phyloP scores from a whole-genome alignment of 768 basidiomycete species.

The Austroboletus festivus region DNA sequence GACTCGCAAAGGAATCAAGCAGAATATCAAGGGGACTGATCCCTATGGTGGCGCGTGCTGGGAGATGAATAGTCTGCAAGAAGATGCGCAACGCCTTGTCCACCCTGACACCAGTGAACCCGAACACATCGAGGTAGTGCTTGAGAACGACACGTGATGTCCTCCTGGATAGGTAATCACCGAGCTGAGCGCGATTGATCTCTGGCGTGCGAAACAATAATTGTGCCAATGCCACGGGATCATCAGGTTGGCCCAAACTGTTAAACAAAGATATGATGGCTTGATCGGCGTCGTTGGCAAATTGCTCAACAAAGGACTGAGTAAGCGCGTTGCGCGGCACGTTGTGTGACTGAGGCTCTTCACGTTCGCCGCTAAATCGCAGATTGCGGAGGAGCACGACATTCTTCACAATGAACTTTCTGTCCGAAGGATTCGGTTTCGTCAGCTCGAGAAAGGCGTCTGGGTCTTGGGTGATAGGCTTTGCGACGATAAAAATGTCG shows the following conservation, averaged over 20 bases:
- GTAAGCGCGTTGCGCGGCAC: constrained; percentile 60
- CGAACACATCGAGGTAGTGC: constrained; percentile 84
- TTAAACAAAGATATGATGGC: constrained; percentile 72
- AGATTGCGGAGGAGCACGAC: constrained; percentile 75
- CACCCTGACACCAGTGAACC: constrained; percentile 76
- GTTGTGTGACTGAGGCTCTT: constrained; percentile 50
- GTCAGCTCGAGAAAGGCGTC: constrained; percentile 58
- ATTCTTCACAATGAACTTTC: constrained; percentile 85
- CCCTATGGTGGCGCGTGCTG: constrained; percentile 38
- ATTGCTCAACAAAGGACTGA: constrained; percentile 72
- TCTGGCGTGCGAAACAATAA: constrained; percentile 79
- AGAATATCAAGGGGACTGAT: constrained; percentile 48
- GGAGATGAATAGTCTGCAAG: constrained; percentile 75
- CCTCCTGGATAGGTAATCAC: constrained; percentile 76
- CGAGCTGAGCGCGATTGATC: constrained; percentile 77
- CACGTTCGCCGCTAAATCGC: constrained; percentile 67
- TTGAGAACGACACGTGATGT: constrained; percentile 74
- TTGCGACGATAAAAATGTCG: constrained; percentile 91
- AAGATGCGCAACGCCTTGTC: constrained; percentile 90
- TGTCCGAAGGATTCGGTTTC: constrained; percentile 58
- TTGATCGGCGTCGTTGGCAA: constrained; percentile 73
- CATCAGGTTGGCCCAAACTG: constrained; percentile 56
- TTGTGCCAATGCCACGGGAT: constrained; percentile 73
- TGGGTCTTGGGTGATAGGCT: constrained; percentile 73
- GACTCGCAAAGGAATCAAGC: constrained; percentile 78